Evolutionary conservation across 164 flowering plant species (phyloP).

Genomic region (Houttuynia cordata): DNA sequence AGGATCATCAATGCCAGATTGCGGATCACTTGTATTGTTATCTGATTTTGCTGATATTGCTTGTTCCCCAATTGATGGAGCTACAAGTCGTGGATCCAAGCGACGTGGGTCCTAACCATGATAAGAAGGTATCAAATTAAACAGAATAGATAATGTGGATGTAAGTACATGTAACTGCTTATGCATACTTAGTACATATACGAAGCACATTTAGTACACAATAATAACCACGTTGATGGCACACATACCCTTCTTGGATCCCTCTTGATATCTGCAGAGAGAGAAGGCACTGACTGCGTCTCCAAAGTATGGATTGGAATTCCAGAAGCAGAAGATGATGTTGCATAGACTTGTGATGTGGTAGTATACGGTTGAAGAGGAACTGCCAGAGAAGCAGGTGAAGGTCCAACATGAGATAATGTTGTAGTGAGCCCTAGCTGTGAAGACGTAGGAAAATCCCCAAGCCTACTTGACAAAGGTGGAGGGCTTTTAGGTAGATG

Average conservation of each 20-base stretch:
- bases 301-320: slow-evolving; percentile 29
- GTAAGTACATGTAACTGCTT: neutral
- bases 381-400: slow-evolving; percentile 21
- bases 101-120: slow-evolving; percentile 89
- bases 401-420: slow-evolving; percentile 17
- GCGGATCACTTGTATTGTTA: slow-evolving; percentile 19
- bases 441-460: slow-evolving; percentile 22
- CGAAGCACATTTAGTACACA: neutral
- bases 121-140: neutral
- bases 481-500: slow-evolving; percentile 66
- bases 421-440: slow-evolving; percentile 7
- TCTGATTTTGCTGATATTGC: slow-evolving; percentile 26
- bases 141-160: neutral
- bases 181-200: too few relatives aligned
- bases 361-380: slow-evolving; percentile 22
- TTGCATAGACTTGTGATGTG: slow-evolving; percentile 21
- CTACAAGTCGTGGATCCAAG: slow-evolving; percentile 73
- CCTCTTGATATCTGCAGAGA: slow-evolving; percentile 58
- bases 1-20: slow-evolving; percentile 29
- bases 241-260: slow-evolving; percentile 82
- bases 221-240: neutral
- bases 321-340: slow-evolving; percentile 21
- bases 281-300: slow-evolving; percentile 13
- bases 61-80: slow-evolving; percentile 28
- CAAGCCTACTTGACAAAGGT: slow-evolving; percentile 37